Evolutionary conservation across 306 rosid genomes (phyloP).

Genomic region (Acacia acuminata): DNA sequence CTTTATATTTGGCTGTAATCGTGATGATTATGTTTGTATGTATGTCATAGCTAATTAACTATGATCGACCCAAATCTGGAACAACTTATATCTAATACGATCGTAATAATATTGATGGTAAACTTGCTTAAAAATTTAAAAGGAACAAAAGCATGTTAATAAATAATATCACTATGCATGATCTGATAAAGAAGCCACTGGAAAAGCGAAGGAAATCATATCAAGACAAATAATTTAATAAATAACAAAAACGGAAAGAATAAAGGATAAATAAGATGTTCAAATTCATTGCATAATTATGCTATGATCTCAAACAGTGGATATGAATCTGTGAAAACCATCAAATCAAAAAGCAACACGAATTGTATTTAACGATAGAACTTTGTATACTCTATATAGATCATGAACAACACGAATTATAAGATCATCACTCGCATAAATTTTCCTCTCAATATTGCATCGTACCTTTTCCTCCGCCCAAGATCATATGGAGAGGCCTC

Average conservation of each 20-base stretch:
- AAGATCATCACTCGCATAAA: neutral
- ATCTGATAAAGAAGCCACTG: neutral
- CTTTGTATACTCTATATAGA: neutral
- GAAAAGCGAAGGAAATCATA: neutral
- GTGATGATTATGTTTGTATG: neutral
- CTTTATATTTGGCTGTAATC: neutral
- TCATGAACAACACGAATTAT: neutral
- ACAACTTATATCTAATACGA: neutral
- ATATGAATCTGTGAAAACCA: neutral
- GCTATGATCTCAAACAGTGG: neutral
- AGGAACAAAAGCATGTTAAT: neutral
- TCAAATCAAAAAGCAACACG: neutral
- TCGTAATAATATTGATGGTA: neutral
- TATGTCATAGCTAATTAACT: neutral
- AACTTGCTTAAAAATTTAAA: neutral
- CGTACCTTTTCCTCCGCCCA: conserved; percentile 71
- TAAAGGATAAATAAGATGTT: neutral
- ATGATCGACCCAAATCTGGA: neutral
- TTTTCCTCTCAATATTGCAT: neutral
- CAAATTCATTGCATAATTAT: too few relatives aligned
- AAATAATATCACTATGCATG: neutral
- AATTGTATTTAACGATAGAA: neutral
- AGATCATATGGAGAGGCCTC: conserved; percentile 56
- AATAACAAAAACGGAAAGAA: neutral
- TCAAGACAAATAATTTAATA: too few relatives aligned